Conservation (phyloP, 2,329 filamentous ascomycete species). For the Bipolaris bicolor region DNA sequence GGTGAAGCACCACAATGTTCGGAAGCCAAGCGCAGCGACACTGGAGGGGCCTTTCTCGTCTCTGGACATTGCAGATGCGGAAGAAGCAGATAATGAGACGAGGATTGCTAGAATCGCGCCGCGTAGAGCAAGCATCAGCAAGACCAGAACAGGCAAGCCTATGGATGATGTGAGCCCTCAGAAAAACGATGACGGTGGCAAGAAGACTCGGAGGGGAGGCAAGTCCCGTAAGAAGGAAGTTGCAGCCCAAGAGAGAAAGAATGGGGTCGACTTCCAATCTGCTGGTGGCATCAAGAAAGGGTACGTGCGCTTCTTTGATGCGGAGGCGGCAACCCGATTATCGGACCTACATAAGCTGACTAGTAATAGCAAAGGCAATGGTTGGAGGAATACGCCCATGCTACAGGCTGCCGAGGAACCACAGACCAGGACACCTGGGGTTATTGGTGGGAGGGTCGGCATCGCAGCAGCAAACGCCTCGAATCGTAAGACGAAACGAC, state of each 20-base stretch:
- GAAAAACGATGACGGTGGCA: constrained; percentile 48
- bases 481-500: constrained; percentile 54
- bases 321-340: constrained; percentile 7
- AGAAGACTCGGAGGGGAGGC: constrained; percentile 55
- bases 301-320: constrained; percentile 39
- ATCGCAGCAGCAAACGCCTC: constrained; percentile 46
- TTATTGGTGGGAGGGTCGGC: constrained; percentile 48
- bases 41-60: constrained; percentile 50
- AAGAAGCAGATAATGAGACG: constrained; percentile 46
- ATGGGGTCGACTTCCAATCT: constrained; percentile 31
- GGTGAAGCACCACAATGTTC: constrained; percentile 35
- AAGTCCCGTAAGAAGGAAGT: constrained; percentile 55
- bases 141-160: constrained; percentile 50
- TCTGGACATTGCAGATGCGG: constrained; percentile 49
- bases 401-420: constrained; percentile 63
- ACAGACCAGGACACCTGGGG: constrained; percentile 44
- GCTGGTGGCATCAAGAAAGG: constrained; percentile 40
- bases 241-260: constrained; percentile 50
- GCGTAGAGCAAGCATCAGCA: constrained; percentile 48
- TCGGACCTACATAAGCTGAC: constrained; percentile 17
- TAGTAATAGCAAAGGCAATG: constrained; percentile 60
- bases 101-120: constrained; percentile 32
- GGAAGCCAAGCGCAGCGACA: constrained; percentile 49
- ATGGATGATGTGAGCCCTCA: constrained; percentile 44
- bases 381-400: constrained; percentile 71